phyloP scores from a whole-genome alignment of 2,329 filamentous ascomycete species.

The Cladobotryum protrusum region DNA sequence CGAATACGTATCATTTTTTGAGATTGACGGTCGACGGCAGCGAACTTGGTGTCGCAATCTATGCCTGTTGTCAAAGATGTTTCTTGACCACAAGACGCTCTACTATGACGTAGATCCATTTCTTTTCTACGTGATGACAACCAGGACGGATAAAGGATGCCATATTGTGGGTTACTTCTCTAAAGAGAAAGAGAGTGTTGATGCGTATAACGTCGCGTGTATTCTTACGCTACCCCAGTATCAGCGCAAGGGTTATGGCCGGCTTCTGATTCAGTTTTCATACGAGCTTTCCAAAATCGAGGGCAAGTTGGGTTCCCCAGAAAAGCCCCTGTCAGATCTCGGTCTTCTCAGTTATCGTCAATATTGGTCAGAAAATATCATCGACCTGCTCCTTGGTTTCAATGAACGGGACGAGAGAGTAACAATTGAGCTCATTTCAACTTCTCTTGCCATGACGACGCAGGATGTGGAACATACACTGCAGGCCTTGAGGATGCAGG shows the following conservation, averaged over 20 bases:
- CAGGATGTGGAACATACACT: slow-evolving; percentile 93
- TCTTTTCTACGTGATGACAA: slow-evolving; percentile 96
- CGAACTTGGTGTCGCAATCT: slow-evolving; percentile 95
- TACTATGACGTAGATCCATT: slow-evolving; percentile 99
- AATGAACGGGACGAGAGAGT: slow-evolving; percentile 64
- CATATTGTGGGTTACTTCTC: slow-evolving; percentile 99
- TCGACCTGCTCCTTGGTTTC: slow-evolving; percentile 74
- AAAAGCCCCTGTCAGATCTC: slow-evolving; percentile 92
- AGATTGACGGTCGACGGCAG: slow-evolving; percentile 91
- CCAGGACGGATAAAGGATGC: slow-evolving; percentile 78
- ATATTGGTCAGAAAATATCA: slow-evolving; percentile 94
- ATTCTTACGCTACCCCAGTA: slow-evolving; percentile 95
- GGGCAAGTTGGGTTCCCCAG: slow-evolving; percentile 88
- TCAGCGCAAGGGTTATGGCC: slow-evolving; percentile 89
- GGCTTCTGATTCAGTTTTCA: slow-evolving; percentile 91
- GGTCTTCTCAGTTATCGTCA: slow-evolving; percentile 91
- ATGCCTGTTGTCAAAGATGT: slow-evolving; percentile 90
- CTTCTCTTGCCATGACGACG: slow-evolving; percentile 85
- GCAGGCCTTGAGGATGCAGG: slow-evolving; percentile 88
- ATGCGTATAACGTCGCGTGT: slow-evolving; percentile 97
- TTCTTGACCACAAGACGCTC: slow-evolving; percentile 94
- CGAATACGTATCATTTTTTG: slow-evolving; percentile 89
- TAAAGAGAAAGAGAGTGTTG: slow-evolving; percentile 95
- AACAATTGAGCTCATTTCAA: slow-evolving; percentile 80
- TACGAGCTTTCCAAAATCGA: slow-evolving; percentile 96